Conservation (phyloP, 768 basidiomycete species). For the Mycena alexandri region DNA sequence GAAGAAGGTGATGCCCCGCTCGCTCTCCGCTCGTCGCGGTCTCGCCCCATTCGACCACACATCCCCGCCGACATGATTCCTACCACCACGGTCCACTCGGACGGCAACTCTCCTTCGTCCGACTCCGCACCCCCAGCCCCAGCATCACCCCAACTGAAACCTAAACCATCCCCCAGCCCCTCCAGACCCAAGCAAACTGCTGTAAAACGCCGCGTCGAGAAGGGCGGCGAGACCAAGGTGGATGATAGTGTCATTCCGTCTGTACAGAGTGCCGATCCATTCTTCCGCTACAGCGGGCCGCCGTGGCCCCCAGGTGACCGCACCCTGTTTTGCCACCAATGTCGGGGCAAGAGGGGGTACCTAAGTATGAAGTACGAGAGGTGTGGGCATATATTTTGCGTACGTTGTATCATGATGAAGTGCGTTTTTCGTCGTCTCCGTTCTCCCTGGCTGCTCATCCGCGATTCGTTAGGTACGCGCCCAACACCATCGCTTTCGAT, state of each 20-base stretch:
- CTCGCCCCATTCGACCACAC: not conserved
- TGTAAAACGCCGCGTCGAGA: not conserved
- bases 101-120: not conserved
- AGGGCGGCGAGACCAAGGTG: slow-evolving; percentile 22
- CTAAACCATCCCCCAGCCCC: not conserved
- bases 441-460: not conserved
- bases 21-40: not conserved
- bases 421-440: slow-evolving; percentile 6
- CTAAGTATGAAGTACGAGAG: slow-evolving; percentile 17
- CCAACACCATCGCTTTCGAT: slow-evolving; percentile 22
- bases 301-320: slow-evolving; percentile 30
- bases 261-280: slow-evolving; percentile 21
- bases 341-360: slow-evolving; percentile 7
- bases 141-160: slow-evolving; percentile 8
- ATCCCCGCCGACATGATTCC: slow-evolving; percentile 7
- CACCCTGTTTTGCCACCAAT: slow-evolving; percentile 27
- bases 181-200: not conserved
- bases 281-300: slow-evolving; percentile 35
- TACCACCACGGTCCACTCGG: slow-evolving; percentile 5
- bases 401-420: slow-evolving; percentile 34
- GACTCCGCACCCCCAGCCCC: not conserved
- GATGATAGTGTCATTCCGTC: slow-evolving; percentile 8
- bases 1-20: not conserved
- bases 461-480: slow-evolving; percentile 11
- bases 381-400: slow-evolving; percentile 24